phyloP scores from a whole-genome alignment of 257 asterid species.

The Lycium barbarum region DNA sequence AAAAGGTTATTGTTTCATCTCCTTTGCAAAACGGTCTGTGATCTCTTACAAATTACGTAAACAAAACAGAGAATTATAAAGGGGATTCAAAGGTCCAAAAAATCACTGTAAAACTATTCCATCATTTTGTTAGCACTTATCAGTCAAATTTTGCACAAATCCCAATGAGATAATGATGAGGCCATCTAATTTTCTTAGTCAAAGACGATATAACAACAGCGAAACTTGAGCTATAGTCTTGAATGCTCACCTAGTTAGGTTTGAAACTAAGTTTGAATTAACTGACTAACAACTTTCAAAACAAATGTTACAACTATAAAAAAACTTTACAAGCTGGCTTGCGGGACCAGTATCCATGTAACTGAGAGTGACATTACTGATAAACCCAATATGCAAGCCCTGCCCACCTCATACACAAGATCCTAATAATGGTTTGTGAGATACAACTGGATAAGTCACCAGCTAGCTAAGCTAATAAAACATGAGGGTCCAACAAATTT shows the following conservation, averaged over 20 bases:
- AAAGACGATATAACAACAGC: neutral
- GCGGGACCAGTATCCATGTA: neutral
- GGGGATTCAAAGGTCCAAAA: neutral
- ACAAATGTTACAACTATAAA: neutral
- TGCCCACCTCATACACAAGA: conserved; percentile 17
- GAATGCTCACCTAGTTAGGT: conserved; percentile 18
- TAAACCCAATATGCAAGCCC: conserved; percentile 11
- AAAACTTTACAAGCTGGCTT: conserved; percentile 4
- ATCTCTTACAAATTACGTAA: neutral
- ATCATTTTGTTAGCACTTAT: neutral
- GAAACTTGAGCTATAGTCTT: neutral
- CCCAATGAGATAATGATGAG: neutral
- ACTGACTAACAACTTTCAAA: neutral
- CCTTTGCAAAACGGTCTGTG: accelerated
- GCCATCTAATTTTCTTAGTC: conserved; percentile 19
- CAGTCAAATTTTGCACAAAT: neutral
- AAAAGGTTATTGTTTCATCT: neutral
- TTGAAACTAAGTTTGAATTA: neutral
- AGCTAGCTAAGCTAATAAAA: neutral
- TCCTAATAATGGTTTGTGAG: conserved; percentile 3
- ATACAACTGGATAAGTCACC: conserved; percentile 8
- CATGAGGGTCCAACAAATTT: conserved; percentile 15
- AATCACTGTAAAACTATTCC: neutral
- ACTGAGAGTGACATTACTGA: neutral
- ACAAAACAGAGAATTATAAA: neutral